Evolutionary conservation across 768 basidiomycete genomes (phyloP).

Genomic region (Amanita jacksonii): DNA sequence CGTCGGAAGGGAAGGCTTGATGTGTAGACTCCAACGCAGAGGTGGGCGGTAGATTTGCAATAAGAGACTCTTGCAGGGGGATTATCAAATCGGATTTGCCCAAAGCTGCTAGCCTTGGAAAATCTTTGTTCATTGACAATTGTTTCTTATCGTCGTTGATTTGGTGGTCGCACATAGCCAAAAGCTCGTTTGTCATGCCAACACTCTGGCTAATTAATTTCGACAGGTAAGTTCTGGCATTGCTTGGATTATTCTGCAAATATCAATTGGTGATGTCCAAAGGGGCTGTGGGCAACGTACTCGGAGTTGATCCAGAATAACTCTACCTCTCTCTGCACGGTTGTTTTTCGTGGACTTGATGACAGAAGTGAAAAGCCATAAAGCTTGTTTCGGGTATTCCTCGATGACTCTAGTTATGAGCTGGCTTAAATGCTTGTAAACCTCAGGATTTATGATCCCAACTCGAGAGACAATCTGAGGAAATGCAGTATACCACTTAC

Average conservation of each 20-base stretch:
- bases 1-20: conserved; percentile 70
- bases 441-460: conserved; percentile 55
- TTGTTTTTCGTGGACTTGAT: conserved; percentile 69
- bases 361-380: conserved; percentile 90
- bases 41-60: conserved; percentile 75
- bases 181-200: conserved; percentile 59
- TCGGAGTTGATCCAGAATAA: conserved; percentile 47
- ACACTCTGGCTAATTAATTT: conserved; percentile 44
- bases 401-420: conserved; percentile 70
- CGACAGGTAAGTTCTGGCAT: conserved; percentile 31
- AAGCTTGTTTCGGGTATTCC: conserved; percentile 80
- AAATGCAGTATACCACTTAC: conserved; percentile 90
- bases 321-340: conserved; percentile 49
- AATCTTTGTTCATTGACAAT: conserved; percentile 42
- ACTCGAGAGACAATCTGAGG: conserved; percentile 96
- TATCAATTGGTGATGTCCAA: background rate
- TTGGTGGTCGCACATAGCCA: conserved; percentile 52
- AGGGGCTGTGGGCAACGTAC: conserved; percentile 25
- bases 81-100: conserved; percentile 69
- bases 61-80: conserved; percentile 89
- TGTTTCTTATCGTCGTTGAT: conserved; percentile 31
- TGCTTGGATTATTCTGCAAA: conserved; percentile 36
- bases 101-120: conserved; percentile 46
- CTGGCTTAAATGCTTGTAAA: conserved; percentile 47
- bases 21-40: conserved; percentile 52